A percentile compares a stretch with the other conserved stretches of the same genome.
phyloP scores from a whole-genome alignment of 2,329 filamentous ascomycete species.

The Pseudodiploospora longispora region DNA sequence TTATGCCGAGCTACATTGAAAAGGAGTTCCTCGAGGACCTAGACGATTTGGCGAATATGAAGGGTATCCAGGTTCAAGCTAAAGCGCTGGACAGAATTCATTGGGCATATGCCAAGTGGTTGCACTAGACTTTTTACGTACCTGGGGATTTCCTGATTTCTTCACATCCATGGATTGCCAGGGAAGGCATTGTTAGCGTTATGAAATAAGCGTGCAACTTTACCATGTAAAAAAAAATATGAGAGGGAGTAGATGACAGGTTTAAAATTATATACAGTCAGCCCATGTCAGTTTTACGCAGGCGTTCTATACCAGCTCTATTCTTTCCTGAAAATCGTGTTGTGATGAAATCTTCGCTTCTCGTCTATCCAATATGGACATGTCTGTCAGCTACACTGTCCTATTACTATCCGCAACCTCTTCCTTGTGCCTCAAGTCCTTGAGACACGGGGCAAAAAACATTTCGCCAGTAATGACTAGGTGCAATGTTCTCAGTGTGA shows the following conservation, averaged over 20 bases:
- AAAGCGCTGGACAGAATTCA: constrained; percentile 74
- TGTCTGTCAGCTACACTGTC: constrained; percentile 16
- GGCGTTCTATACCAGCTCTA: no score
- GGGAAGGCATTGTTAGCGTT: no score
- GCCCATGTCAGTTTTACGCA: no score
- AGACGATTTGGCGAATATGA: constrained; percentile 75
- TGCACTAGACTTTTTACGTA: constrained; percentile 27
- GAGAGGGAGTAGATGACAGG: no score
- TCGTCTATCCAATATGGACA: not conserved
- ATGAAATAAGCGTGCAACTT: no score
- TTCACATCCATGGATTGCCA: no score
- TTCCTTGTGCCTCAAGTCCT: constrained; percentile 27
- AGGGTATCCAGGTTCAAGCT: constrained; percentile 68
- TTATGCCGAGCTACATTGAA: constrained; percentile 67
- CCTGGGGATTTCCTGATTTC: not conserved
- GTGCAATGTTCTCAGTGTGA: constrained; percentile 30
- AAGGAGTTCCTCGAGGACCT: constrained; percentile 86
- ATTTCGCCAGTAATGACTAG: constrained; percentile 32
- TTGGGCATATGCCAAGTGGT: constrained; percentile 83
- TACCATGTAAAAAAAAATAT: no score
- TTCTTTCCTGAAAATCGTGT: no score
- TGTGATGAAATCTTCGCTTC: no score
- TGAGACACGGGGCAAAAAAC: constrained; percentile 37
- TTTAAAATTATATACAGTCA: no score
- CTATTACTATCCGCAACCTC: constrained; percentile 17